Base-by-base conservation (phyloP, 2,329 filamentous ascomycete species). In the Aspergillus sp. region DNA sequence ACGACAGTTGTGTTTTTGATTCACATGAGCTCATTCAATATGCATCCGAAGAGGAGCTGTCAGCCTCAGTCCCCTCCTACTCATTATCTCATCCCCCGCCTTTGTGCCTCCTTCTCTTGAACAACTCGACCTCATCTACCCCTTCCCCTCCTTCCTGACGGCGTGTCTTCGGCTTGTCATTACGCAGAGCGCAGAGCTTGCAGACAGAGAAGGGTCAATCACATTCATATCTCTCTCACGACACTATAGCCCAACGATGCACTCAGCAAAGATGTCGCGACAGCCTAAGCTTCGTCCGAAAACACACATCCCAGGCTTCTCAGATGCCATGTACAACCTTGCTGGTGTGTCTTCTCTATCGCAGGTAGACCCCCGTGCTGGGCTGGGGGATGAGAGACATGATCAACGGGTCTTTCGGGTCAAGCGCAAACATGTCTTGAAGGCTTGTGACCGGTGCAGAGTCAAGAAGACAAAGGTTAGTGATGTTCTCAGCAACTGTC, bases 401-500 rank as follows among this genome's bases (percentile, higher is more conserved):
- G 65, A 72, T 43, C 70, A 72, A 43, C 72, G 70, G 17, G 63
- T 74, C 22, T 74, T 73, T 55, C 69, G 73, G 11, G 71, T 73
- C 33, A 75, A 75, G 57, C 67, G 73, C 40, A 75, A 75, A 55
- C 73, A 75, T 65, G 73, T 75, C 26, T 57, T 74, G 14, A 75
- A 75, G 51, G 73, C 73, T 5, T 75, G 73, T 54, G 73, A 75
- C 64, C 71, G 72, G n/a, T 75, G 73, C 58, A 69, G 73, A 50
- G 70, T 75, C 42, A 75, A 75, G 56, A 75, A 75, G 59, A 74
- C 73, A 51, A 75, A 75, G 66, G 73, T 74, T 54, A 53, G 60
- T 64, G 54, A 33, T 46, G 47, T 38, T n/a, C n/a, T n/a, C n/a
- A n/a, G n/a, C 22, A 20, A 17, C 35, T 42, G 32, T 19, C 33